Evolutionary conservation across 1,139 yeast genomes (phyloP), one percentile per base, ranked within the genome.

Genomic region (Zygoascus hellenicus): DNA sequence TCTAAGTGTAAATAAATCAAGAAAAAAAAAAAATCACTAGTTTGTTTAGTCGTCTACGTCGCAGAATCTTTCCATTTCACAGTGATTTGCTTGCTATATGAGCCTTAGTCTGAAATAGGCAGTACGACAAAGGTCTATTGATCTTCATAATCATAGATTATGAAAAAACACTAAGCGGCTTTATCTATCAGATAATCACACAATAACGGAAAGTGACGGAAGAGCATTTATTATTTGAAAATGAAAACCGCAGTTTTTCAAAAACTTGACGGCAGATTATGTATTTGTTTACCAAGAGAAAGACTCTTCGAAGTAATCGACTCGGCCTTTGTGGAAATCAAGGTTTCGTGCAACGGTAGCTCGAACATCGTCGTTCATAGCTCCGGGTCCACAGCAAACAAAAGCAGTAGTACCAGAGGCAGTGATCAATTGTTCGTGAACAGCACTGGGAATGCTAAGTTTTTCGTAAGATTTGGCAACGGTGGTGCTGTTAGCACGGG

Each of bases 311-410:
- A 61, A 67, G 52, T 65, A 66, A 44, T 65, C 68, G 2, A 67
- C 61, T n/a, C 63, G 52, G 37, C 47, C 29, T 41, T 45, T 14
- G 28, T 50, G 14, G 17, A 43, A 26, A 35, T 49, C 53, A 26
- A 56, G 19, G 19, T 46, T 38, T 11, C 49, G 50, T 13, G 54
- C 50, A 11, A 57, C 52, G 57, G 80, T 77, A 75, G 78, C 74
- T 29, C 66, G 47, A 67, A 71, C 49, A 17, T 54, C 55, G 40
- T 57, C 60, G 40, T 55, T 57, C 56, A 57, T 51, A 15, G 47
- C 22, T 2, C 54, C 56, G 5, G 60, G 60, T 3, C 60, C 60
- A 39, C 60, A 57, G 43, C 48, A 38, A 34, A 57, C 22, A 11
- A 57, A 49, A 13, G 56, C 60, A 14, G 48, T 42, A 13, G 51